Conservation (phyloP, 306 rosid species). For the Dalbergia cultrata region DNA sequence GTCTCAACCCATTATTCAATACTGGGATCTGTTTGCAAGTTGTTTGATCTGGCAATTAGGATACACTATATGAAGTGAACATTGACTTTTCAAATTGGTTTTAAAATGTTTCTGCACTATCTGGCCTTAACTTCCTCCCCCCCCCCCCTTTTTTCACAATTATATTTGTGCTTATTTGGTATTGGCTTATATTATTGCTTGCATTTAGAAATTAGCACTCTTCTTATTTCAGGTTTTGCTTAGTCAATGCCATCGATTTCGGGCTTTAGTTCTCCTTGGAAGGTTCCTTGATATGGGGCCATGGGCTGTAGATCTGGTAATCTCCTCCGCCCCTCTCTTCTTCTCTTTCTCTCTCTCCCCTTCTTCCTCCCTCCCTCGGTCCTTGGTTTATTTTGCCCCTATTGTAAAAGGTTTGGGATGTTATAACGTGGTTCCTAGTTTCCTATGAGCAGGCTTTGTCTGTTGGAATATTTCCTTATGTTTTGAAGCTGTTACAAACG, state of each 20-base stretch:
- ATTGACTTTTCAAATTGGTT: conserved; percentile 5
- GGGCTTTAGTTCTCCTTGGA: conserved; percentile 95
- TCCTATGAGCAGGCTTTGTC: conserved; percentile 77
- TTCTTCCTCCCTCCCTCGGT: not conserved
- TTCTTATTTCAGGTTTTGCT: conserved; percentile 83
- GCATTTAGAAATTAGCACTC: conserved; percentile 34
- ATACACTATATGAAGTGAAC: conserved; percentile 3
- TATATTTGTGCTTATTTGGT: conserved; percentile 33
- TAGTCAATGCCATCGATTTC: conserved; percentile 93
- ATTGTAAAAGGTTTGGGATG: conserved; percentile 11
- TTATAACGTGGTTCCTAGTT: conserved; percentile 35
- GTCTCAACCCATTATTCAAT: not conserved
- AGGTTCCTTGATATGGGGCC: conserved; percentile 99
- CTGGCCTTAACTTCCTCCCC: not conserved
- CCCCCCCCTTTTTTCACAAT: conserved; percentile 2
- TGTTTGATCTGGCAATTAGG: not conserved
- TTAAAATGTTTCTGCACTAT: not conserved
- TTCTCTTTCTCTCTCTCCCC: too few relatives aligned
- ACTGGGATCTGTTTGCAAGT: not conserved
- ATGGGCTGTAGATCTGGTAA: conserved; percentile 99
- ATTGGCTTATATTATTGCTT: conserved; percentile 29
- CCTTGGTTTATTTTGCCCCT: conserved; percentile 21
- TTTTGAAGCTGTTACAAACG: conserved; percentile 91
- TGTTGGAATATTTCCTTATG: conserved; percentile 99
- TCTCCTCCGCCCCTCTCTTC: not conserved